A percentile compares a stretch with the other conserved stretches of the same genome.
phyloP scores from a whole-genome alignment of 768 basidiomycete species.

The Naematelia encephala region DNA sequence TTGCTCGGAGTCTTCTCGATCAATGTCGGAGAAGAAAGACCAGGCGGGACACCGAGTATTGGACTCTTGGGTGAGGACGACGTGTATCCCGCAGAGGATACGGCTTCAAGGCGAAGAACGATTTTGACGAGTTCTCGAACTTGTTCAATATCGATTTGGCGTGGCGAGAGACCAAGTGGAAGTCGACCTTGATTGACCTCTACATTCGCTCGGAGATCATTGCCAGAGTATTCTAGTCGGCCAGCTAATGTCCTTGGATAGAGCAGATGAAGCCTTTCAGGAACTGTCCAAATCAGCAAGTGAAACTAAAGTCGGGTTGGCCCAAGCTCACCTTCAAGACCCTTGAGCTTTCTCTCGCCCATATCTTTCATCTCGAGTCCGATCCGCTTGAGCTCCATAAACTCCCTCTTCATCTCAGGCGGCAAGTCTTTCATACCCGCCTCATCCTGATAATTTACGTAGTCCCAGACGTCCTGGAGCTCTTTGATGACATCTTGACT shows the following conservation, averaged over 20 bases:
- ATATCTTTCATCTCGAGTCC: conserved; percentile 68
- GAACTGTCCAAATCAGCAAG: conserved; percentile 53
- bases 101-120: conserved; percentile 74
- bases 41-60: not conserved
- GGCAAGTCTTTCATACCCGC: conserved; percentile 46
- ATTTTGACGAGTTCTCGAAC: conserved; percentile 69
- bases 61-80: not conserved
- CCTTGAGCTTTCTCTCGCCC: conserved; percentile 90
- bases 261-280: conserved; percentile 78
- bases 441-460: conserved; percentile 46
- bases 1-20: conserved; percentile 4
- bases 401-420: conserved; percentile 51
- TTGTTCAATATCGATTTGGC: conserved; percentile 58
- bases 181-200: conserved; percentile 35
- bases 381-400: conserved; percentile 72
- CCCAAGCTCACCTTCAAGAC: conserved; percentile 61
- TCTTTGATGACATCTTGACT: conserved; percentile 71
- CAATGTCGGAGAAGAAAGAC: not conserved
- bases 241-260: conserved; percentile 73
- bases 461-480: conserved; percentile 58
- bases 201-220: conserved; percentile 44
- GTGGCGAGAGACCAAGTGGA: conserved; percentile 3
- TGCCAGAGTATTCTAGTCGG: conserved; percentile 59
- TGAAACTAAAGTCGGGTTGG: not conserved
- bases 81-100: conserved; percentile 58